Evolutionary conservation across 768 basidiomycete genomes (phyloP).

Genomic region (Coprinopsis sp.): DNA sequence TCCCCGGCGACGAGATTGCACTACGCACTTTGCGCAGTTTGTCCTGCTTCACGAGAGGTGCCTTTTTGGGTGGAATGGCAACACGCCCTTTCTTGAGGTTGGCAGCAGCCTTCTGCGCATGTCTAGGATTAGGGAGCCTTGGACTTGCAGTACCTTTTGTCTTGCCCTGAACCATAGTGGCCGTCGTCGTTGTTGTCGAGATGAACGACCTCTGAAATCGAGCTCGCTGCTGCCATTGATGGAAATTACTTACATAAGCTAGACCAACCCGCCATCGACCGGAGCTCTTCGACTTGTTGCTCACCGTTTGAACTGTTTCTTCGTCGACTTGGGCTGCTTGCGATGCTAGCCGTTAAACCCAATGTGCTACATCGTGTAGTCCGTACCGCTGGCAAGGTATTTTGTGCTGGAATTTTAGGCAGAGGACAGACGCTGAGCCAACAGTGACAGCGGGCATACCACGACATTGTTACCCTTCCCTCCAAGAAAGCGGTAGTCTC

Average conservation of each 20-base stretch:
- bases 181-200: no score
- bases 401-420: background rate
- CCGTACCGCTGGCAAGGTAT: constrained; percentile 45
- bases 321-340: constrained; percentile 14
- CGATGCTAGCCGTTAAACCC: constrained; percentile 43
- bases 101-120: constrained; percentile 62
- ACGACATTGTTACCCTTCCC: constrained; percentile 65
- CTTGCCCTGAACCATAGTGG: constrained; percentile 76
- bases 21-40: constrained; percentile 67
- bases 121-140: constrained; percentile 50
- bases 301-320: constrained; percentile 17
- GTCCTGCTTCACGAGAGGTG: constrained; percentile 64
- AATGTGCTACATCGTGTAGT: constrained; percentile 48
- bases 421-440: constrained; percentile 2
- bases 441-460: constrained; percentile 57
- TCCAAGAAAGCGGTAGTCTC: constrained; percentile 63
- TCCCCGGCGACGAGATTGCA: background rate
- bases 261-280: constrained; percentile 42
- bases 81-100: constrained; percentile 77
- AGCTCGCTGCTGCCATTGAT: no score
- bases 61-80: constrained; percentile 79
- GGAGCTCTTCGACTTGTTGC: constrained; percentile 27
- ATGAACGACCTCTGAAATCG: no score
- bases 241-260: no score
- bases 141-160: constrained; percentile 72